phyloP scores from a whole-genome alignment of 2,329 filamentous ascomycete genomes.

The Plenodomus lindquistii region DNA sequence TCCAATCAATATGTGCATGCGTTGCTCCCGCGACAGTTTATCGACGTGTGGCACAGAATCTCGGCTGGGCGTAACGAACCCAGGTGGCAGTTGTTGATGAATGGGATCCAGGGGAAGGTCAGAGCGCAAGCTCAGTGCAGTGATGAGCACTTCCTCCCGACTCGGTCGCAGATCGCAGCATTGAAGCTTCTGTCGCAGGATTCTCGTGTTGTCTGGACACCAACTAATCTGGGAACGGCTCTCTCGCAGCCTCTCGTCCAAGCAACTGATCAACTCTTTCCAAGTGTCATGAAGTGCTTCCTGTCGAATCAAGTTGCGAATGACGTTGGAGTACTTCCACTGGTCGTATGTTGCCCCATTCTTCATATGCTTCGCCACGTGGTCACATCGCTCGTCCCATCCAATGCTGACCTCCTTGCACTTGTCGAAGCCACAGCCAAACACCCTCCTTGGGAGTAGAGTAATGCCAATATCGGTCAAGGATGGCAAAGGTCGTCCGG shows the following conservation, averaged over 20 bases:
- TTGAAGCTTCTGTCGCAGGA: conserved; percentile 43
- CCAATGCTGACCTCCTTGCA: conserved; percentile 46
- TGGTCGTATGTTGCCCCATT: conserved; percentile 39
- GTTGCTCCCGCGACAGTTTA: conserved; percentile 37
- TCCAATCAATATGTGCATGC: conserved; percentile 43
- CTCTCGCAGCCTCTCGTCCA: conserved; percentile 39
- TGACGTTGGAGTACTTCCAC: conserved; percentile 46
- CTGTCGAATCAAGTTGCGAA: conserved; percentile 44
- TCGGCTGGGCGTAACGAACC: conserved; percentile 40
- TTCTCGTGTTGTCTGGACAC: conserved; percentile 42
- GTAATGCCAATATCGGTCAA: conserved; percentile 42
- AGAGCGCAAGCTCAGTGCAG: conserved; percentile 41
- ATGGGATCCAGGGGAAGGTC: conserved; percentile 35
- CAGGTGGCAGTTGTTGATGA: conserved; percentile 35
- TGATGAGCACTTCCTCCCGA: conserved; percentile 42
- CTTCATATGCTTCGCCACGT: conserved; percentile 46
- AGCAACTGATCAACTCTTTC: conserved; percentile 40
- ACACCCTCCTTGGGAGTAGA: conserved; percentile 38
- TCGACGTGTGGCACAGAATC: conserved; percentile 41
- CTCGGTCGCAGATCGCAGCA: conserved; percentile 44
- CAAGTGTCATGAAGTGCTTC: conserved; percentile 43
- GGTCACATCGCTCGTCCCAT: conserved; percentile 45
- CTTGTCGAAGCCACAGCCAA: conserved; percentile 46
- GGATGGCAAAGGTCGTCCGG: conserved; percentile 39
- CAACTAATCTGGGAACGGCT: conserved; percentile 44